These are phyloP conservation scores for Pestalotiopsis fici DNA, from an alignment of 2,329 filamentous ascomycete genomes.

Conservation along the genomic window DNA sequence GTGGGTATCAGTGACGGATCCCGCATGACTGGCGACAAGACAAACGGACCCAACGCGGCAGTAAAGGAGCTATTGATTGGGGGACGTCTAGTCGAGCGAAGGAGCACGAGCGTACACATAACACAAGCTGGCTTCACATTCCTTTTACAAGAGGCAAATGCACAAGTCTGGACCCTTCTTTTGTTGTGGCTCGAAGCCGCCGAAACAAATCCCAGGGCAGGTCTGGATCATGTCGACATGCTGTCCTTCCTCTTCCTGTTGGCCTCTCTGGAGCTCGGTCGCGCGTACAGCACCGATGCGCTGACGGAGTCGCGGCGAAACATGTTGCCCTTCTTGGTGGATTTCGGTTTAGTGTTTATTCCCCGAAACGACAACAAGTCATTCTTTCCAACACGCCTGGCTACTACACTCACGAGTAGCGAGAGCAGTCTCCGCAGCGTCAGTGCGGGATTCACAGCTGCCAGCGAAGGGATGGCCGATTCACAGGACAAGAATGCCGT, in stretches of 20 bases:
- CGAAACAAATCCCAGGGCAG: constrained; percentile 51
- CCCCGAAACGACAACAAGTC: constrained; percentile 58
- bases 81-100: constrained; percentile 75
- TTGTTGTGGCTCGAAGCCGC: constrained; percentile 91
- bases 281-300: constrained; percentile 84
- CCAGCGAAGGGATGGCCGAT: constrained; percentile 41
- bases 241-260: constrained; percentile 95
- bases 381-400: constrained; percentile 89
- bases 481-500: constrained; percentile 73
- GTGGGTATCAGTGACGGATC: constrained; percentile 50
- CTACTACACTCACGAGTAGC: constrained; percentile 85
- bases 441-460: constrained; percentile 68
- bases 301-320: constrained; percentile 79
- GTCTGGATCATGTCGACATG: constrained; percentile 89
- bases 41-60: constrained; percentile 64
- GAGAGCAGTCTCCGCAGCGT: constrained; percentile 70
- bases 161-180: constrained; percentile 94
- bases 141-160: constrained; percentile 90
- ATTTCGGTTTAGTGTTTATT: constrained; percentile 90
- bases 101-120: constrained; percentile 62
- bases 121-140: constrained; percentile 95
- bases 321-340: constrained; percentile 87
- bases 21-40: constrained; percentile 38
- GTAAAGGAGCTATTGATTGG: constrained; percentile 83
- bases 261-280: constrained; percentile 87